Base-by-base conservation (phyloP, 2,329 filamentous ascomycete genomes). In the Phoma sp. region DNA sequence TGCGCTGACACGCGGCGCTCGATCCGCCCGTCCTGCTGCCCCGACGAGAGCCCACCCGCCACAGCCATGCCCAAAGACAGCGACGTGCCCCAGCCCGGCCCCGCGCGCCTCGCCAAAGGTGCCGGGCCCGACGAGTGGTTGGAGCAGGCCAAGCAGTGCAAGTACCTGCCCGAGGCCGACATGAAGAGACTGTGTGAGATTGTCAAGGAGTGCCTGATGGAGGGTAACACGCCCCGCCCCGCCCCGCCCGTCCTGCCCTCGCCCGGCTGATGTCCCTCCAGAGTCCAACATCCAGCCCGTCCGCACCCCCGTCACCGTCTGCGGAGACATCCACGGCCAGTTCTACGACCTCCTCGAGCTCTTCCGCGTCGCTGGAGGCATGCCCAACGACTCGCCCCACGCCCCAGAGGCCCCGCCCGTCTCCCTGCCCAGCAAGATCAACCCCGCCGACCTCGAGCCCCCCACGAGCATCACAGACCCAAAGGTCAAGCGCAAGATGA, bases 281-380 rank as follows among this genome's bases (percentile, higher is more conserved):
- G 95, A 99, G 80, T 97, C 93, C 63, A 99, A 99, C 75, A 98
- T 99, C 56, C 95, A 98, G 76, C 95, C 95, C n/a, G 94, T 99
- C 19, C 87, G 90, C 49, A 96, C 95, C 0, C 95, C 95, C 6
- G 95, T 99, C 60, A 99, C 95, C 5, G 90, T 99, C 61, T 98
- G 95, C 72, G 95, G 95, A 73, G 95, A 99, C 74, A 98, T 99
- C 60, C 95, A 99, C 78, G 95, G 95, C 68, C 95, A 99, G 79
- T 98, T 98, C 77, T 98, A 99, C 79, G 95, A 99, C 76, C 83
- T 99, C 9, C 86, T 98, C 58, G 95, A 99, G 81, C 87, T 99
- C 44, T 99, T 99, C 78, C 89, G 93, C 49, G 94, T 99, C 36
- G 92, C 94, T 41, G 95, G 95, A 58, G 95, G 95, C 63, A 97